Evolutionary conservation across 1,284 basidiomycete species (phyloP), one percentile per base, ranked within the genome.

Genomic region (Papiliotrema terrestris): DNA sequence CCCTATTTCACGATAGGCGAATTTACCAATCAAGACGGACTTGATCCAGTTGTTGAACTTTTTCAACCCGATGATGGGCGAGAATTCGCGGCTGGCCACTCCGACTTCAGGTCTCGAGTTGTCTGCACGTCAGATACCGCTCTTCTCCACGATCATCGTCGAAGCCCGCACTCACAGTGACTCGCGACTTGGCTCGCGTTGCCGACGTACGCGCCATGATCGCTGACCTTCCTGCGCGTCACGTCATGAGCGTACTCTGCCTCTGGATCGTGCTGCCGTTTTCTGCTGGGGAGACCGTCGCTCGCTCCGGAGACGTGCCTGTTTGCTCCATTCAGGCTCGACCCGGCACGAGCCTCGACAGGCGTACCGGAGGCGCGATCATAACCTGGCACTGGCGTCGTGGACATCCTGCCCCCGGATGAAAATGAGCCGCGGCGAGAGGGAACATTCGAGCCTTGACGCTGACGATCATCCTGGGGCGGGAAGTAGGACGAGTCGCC

Each of bases 11-110:
- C 68, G 53, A 62, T 59, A 56, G 29, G 68, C 61, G 71, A 91
- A 95, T 51, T 86, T 87, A 8, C 87, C 87, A 66, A 98, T 95
- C 58, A 97, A 81, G 11, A 96, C 91, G 14, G 90, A 91, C 77
- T 98, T 98, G 66, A 97, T 86, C 94, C 96, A 99, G 78, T 99
- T 98, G 79, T 99, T 99, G 80, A 98, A 98, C 73, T 85, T 90
- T 76, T 95, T 94, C 54, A 99, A 82, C 22, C 92, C 93, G 56
- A 97, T 91, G 69, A 98, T 99, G 35, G 93, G 91, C 6, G 93
- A 97, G n/a, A 87, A 85, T 60, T 84, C 83, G 37, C 96, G 87
- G 61, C 88, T 85, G 9, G 85, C 80, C 29, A 91, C 83, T 51
- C 91, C 93, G 13, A 95, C 87, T 58, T 99, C 93, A 3, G 89